Evolutionary conservation across 768 basidiomycete genomes (phyloP).

Genomic region (Leccinum disarticulatum): DNA sequence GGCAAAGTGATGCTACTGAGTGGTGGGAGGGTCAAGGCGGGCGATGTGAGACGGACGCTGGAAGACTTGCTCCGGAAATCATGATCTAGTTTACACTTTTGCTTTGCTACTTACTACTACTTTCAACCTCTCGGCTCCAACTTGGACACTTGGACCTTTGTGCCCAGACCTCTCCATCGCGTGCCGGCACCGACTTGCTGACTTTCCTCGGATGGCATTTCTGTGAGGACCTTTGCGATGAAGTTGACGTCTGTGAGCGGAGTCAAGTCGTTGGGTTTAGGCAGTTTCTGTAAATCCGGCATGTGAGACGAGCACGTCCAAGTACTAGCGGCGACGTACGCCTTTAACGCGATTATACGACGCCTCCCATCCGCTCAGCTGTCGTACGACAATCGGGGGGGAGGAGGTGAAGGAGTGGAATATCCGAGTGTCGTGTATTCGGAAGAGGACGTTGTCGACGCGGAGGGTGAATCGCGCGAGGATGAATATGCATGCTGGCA

Average conservation of each 20-base stretch:
- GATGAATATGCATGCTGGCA: constrained; percentile 93
- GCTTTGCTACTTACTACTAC: constrained; percentile 1
- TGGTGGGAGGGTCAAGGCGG: constrained; percentile 77
- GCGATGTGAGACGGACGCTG: constrained; percentile 50
- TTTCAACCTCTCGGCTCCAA: constrained; percentile 12
- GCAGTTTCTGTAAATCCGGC: constrained; percentile 51
- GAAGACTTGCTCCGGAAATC: constrained; percentile 40
- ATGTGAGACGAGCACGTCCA: neutral
- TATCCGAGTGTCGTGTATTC: constrained; percentile 83
- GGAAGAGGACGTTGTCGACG: constrained; percentile 93
- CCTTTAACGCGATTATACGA: constrained; percentile 77
- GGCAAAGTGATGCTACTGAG: constrained; percentile 75
- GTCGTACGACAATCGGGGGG: constrained; percentile 68
- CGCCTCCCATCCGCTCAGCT: constrained; percentile 89
- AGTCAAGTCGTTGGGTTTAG: constrained; percentile 75
- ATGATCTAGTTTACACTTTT: constrained; percentile 5
- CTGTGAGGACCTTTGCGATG: constrained; percentile 69
- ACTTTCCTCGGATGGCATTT: constrained; percentile 56
- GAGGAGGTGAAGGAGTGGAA: constrained; percentile 77
- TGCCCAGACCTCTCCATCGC: constrained; percentile 82
- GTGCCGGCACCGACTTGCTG: constrained; percentile 70
- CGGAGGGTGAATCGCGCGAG: constrained; percentile 89
- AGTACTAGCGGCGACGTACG: constrained; percentile 42
- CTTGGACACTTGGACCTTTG: constrained; percentile 52
- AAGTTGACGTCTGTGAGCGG: constrained; percentile 87